Evolutionary conservation across 139 green algal species (phyloP).

Genomic region (Haematococcus sp.): DNA sequence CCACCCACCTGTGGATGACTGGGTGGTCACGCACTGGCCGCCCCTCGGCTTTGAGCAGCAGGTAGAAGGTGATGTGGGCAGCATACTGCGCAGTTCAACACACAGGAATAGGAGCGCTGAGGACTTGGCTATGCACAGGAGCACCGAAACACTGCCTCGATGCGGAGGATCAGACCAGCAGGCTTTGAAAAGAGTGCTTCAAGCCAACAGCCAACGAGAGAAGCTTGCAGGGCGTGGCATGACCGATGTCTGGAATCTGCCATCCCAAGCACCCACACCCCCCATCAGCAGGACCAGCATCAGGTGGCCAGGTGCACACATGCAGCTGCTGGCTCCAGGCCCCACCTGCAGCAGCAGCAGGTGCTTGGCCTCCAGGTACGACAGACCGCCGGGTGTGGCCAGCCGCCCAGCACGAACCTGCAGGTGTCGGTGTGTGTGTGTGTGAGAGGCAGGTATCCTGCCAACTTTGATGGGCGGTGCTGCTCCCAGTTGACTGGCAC

Average conservation of each 20-base stretch:
- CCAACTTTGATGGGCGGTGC: too few relatives aligned
- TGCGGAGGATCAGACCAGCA: too few relatives aligned
- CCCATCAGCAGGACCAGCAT: conserved; percentile 56
- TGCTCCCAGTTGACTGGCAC: too few relatives aligned
- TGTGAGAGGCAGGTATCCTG: too few relatives aligned
- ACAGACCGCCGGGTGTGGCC: conserved; percentile 74
- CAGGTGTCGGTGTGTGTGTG: too few relatives aligned
- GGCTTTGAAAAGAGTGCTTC: too few relatives aligned
- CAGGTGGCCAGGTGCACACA: not conserved
- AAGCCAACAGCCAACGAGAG: too few relatives aligned
- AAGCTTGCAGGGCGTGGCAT: too few relatives aligned
- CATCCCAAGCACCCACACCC: too few relatives aligned
- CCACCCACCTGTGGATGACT: conserved; percentile 65
- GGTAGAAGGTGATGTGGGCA: conserved; percentile 89
- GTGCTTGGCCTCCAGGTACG: conserved; percentile 97
- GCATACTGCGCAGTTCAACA: conserved; percentile 72
- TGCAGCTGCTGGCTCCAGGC: not conserved
- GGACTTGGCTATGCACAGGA: too few relatives aligned
- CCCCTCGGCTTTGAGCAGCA: conserved; percentile 96
- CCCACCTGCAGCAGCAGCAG: conserved; percentile 80
- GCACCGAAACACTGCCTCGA: too few relatives aligned
- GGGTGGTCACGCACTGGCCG: conserved; percentile 85
- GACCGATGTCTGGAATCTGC: too few relatives aligned
- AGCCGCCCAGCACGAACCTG: conserved; percentile 70
- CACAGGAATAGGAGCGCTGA: not conserved